Conservation (phyloP, 257 asterid genomes). For the Phtheirospermum japonicum region DNA sequence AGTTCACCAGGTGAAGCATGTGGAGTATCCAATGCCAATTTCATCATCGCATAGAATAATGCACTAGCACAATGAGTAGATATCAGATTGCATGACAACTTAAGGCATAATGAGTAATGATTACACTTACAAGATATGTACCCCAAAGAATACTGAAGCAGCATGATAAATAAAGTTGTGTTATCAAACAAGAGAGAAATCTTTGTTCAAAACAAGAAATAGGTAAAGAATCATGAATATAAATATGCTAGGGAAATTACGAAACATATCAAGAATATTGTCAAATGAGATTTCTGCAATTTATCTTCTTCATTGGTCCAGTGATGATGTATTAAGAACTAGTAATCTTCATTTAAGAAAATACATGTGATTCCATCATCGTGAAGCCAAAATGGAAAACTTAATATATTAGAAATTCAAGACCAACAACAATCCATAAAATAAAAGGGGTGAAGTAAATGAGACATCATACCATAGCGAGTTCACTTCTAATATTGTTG, state of each 20-base stretch:
- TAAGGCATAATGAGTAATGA: too few species aligned
- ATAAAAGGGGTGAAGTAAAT: conserved; percentile 1
- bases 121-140: too few species aligned
- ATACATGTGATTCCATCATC: conserved; percentile 12
- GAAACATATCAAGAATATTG: conserved; percentile 18
- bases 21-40: too few species aligned
- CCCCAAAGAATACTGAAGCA: too few species aligned
- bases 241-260: not conserved
- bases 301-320: conserved; percentile 20
- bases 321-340: conserved; percentile 14
- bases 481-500: conserved; percentile 83
- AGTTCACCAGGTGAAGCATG: too few species aligned
- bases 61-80: too few species aligned
- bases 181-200: conserved; percentile 6
- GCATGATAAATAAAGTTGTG: too few species aligned
- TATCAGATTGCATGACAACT: too few species aligned
- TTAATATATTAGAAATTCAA: conserved; percentile 8
- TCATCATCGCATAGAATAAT: too few species aligned
- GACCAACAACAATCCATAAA: conserved; percentile 8
- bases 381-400: conserved; percentile 12
- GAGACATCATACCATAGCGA: conserved; percentile 61
- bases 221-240: conserved; percentile 3
- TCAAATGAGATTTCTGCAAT: conserved; percentile 5
- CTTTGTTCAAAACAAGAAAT: conserved; percentile 3
- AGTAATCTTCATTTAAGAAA: conserved; percentile 17